A percentile compares a stretch with the other conserved stretches of the same genome.
phyloP scores from a whole-genome alignment of 306 rosid genomes.

The Spatholobus suberectus region DNA sequence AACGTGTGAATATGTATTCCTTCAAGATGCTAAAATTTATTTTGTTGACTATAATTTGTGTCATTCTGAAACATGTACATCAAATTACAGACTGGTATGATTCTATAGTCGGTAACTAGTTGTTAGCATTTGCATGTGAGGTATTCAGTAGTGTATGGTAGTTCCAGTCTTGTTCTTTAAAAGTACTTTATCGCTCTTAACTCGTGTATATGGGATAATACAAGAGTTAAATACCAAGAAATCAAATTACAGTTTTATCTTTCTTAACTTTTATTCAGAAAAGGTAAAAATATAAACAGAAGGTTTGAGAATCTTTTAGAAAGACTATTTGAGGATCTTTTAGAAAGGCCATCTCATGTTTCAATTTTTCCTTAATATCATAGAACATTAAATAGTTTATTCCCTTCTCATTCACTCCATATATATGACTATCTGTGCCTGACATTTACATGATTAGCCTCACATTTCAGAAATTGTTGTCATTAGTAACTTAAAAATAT shows the following conservation, averaged over 20 bases:
- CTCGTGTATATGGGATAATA: background rate
- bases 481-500: background rate
- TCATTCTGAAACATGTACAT: background rate
- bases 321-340: background rate
- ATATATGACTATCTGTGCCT: too few relatives aligned
- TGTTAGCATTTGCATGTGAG: background rate
- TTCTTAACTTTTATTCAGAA: background rate
- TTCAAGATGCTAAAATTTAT: background rate
- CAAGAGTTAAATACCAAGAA: background rate
- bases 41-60: background rate
- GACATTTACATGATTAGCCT: background rate
- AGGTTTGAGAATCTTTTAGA: background rate
- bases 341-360: background rate
- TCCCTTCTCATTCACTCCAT: background rate
- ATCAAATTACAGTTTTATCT: background rate
- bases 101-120: background rate
- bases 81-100: background rate
- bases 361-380: background rate
- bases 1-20: background rate
- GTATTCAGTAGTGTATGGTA: background rate
- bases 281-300: background rate
- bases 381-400: background rate
- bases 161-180: background rate
- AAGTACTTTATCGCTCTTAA: background rate
- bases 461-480: background rate